Percentiles rank a stretch among this genome's conserved stretches.
Conservation (phyloP, 2,329 filamentous ascomycete genomes). For the Diplodia seriata region DNA sequence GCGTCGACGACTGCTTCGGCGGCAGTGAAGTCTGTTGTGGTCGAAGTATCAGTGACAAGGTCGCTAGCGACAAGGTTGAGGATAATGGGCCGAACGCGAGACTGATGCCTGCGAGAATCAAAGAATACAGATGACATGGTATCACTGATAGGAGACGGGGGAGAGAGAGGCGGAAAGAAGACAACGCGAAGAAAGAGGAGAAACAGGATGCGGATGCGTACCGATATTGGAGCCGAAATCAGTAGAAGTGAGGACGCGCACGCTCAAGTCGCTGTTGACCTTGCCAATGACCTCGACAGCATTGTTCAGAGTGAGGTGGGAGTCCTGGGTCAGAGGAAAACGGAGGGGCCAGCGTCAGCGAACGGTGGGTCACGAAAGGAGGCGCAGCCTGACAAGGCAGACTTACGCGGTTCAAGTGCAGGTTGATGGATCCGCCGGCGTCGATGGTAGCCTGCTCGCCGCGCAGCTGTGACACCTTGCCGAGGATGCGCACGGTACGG, state of each 20-base stretch:
- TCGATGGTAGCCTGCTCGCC: constrained; percentile 84
- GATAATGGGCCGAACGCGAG: neutral
- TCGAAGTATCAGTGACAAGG: neutral
- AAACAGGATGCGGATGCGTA: constrained; percentile 55
- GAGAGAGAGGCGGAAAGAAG: neutral
- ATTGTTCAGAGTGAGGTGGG: constrained; percentile 72
- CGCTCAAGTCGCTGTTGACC: constrained; percentile 73
- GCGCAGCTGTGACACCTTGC: constrained; percentile 81
- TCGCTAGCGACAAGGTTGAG: neutral
- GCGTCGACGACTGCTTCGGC: constrained; percentile 83
- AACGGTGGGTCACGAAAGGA: constrained; percentile 3
- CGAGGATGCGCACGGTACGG: constrained; percentile 81
- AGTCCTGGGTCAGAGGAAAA: constrained; percentile 61
- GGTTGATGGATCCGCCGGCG: constrained; percentile 75
- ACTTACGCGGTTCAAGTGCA: constrained; percentile 74
- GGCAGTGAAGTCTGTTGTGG: constrained; percentile 70
- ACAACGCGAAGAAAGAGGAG: neutral
- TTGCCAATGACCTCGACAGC: constrained; percentile 81
- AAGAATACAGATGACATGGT: constrained; percentile 5
- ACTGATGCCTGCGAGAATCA: neutral
- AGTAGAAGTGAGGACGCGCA: constrained; percentile 72
- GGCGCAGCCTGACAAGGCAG: constrained; percentile 9
- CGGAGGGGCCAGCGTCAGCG: neutral
- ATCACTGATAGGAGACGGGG: neutral
- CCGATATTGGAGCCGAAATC: constrained; percentile 74